phyloP scores from a whole-genome alignment of 345 rosid genomes.

The Hevea brasiliensis region DNA sequence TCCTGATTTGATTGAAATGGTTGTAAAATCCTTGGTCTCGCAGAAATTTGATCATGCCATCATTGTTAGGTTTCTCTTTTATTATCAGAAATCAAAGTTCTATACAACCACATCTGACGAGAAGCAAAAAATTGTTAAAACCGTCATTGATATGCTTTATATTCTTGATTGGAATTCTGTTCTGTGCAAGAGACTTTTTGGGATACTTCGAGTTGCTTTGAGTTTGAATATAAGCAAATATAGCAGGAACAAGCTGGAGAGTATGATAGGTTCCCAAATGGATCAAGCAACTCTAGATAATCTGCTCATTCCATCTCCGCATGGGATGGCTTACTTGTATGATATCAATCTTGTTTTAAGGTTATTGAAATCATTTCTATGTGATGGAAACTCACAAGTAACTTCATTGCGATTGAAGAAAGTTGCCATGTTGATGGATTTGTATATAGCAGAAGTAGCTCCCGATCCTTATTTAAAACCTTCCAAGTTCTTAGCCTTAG shows the following conservation, averaged over 20 bases:
- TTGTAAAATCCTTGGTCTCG: constrained; percentile 52
- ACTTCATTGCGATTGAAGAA: constrained; percentile 43
- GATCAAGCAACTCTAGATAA: constrained; percentile 82
- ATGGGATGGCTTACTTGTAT: constrained; percentile 51
- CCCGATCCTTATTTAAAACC: constrained; percentile 79
- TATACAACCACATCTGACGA: constrained; percentile 39
- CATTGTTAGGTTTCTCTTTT: constrained; percentile 64
- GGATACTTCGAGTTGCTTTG: constrained; percentile 56
- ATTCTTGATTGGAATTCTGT: constrained; percentile 55
- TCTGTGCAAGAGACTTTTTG: constrained; percentile 70
- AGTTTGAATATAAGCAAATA: constrained; percentile 49
- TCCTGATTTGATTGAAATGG: constrained; percentile 40
- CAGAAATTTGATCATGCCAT: constrained; percentile 56
- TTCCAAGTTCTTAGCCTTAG: constrained; percentile 66
- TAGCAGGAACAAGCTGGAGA: constrained; percentile 61
- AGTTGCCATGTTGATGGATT: constrained; percentile 71
- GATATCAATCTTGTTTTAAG: constrained; percentile 74
- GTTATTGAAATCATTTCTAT: constrained; percentile 59
- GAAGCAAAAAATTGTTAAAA: constrained; percentile 53
- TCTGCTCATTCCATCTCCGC: constrained; percentile 77
- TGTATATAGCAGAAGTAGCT: constrained; percentile 83
- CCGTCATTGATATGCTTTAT: constrained; percentile 51
- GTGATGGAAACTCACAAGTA: constrained; percentile 30
- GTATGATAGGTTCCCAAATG: constrained; percentile 73
- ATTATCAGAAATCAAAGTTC: constrained; percentile 76